Conservation (phyloP, 495 filamentous ascomycete genomes). For the Talaromyces trachyspermus region DNA sequence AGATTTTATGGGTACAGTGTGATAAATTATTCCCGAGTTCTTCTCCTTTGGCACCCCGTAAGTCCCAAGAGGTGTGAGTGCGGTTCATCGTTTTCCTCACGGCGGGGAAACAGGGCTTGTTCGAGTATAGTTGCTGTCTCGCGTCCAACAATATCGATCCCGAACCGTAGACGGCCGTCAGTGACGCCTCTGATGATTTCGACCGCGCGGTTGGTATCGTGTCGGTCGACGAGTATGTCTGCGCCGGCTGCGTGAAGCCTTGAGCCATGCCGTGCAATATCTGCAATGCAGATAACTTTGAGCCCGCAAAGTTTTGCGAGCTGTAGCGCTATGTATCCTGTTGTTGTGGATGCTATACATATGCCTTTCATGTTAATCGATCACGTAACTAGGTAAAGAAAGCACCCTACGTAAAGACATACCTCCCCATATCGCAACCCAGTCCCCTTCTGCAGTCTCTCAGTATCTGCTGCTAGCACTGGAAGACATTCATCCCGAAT, state of each 20-base stretch:
- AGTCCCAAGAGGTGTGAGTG: conserved; percentile 53
- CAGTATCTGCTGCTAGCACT: conserved; percentile 24
- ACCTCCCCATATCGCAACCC: conserved; percentile 66
- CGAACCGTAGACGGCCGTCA: conserved; percentile 49
- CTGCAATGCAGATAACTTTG: conserved; percentile 49
- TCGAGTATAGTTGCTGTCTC: conserved; percentile 49
- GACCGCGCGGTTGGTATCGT: conserved; percentile 50
- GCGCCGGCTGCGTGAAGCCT: conserved; percentile 44
- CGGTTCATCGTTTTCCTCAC: conserved; percentile 11
- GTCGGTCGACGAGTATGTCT: conserved; percentile 55
- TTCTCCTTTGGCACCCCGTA: conserved; percentile 49
- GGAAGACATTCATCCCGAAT: conserved; percentile 48
- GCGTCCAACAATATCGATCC: conserved; percentile 52
- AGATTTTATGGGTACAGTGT: conserved; percentile 65
- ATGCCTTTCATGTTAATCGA: conserved; percentile 1
- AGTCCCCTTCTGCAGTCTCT: conserved; percentile 48
- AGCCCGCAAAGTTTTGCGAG: conserved; percentile 53
- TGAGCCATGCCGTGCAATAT: conserved; percentile 53
- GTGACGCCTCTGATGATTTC: conserved; percentile 52
- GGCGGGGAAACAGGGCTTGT: conserved; percentile 29
- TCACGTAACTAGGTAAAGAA: not conserved
- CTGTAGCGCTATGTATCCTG: conserved; percentile 52
- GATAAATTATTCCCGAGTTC: conserved; percentile 38
- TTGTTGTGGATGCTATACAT: conserved; percentile 49
- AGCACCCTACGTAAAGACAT: conserved; percentile 17